Evolutionary conservation across 345 rosid species (phyloP).

Genomic region (Microcos paniculata): DNA sequence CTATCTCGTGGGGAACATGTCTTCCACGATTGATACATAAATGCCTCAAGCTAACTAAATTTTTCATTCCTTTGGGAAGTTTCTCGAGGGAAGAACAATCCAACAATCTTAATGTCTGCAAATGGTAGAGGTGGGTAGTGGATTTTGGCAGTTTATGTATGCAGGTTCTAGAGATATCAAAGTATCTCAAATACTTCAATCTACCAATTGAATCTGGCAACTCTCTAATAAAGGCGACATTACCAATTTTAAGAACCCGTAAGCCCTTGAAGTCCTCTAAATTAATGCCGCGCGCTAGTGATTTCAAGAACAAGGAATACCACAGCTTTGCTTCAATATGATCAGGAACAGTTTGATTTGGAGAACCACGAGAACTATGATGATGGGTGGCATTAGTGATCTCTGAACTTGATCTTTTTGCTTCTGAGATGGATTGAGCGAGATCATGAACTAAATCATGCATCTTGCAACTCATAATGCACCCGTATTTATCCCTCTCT

Average conservation of each 20-base stretch:
- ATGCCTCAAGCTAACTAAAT: conserved; percentile 9
- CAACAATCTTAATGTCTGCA: conserved; percentile 17
- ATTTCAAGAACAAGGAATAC: background rate
- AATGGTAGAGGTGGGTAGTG: conserved; percentile 12
- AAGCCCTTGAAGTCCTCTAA: no score
- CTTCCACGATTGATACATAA: background rate
- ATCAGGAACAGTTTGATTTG: no score
- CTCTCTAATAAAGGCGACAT: background rate
- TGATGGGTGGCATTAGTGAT: background rate
- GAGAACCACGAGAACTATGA: no score
- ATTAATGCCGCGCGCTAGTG: background rate
- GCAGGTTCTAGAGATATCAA: no score
- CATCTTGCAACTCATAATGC: conserved; percentile 17
- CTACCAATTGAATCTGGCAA: conserved; percentile 16
- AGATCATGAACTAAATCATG: no score
- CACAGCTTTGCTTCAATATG: no score
- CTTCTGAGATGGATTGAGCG: conserved; percentile 13
- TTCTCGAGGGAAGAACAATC: background rate
- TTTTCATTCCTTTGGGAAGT: no score
- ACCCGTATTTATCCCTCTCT: background rate
- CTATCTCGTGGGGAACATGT: background rate
- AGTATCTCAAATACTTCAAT: conserved; percentile 24
- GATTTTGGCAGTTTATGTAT: background rate
- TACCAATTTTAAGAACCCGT: background rate
- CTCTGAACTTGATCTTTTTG: background rate